Percentiles rank a stretch among this genome's conserved stretches.
Conservation (phyloP, 2,329 filamentous ascomycete genomes). For the Epichloe glyceriae region DNA sequence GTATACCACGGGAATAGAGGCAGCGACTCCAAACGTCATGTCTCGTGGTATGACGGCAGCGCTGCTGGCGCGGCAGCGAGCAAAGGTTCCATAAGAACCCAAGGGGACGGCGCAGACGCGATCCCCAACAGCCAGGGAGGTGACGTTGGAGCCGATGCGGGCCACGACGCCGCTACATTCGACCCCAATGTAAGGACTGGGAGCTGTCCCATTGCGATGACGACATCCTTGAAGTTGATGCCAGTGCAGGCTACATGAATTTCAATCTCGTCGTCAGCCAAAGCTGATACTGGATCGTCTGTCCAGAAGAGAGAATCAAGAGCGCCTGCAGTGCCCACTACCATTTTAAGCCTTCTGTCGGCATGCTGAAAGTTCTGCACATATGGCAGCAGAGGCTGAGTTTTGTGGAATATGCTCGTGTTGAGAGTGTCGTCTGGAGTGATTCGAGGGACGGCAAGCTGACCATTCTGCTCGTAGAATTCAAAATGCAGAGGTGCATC, state of each 20-base stretch:
- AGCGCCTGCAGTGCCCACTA: constrained; percentile 26
- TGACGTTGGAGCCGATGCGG: constrained; percentile 7
- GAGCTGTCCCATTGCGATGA: constrained; percentile 13
- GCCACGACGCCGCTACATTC: constrained; percentile 14
- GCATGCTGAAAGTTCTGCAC: constrained; percentile 24
- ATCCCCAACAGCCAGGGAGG: constrained; percentile 9
- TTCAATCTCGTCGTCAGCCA: constrained; percentile 26
- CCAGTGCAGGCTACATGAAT: constrained; percentile 29
- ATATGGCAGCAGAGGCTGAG: constrained; percentile 15
- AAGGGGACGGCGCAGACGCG: constrained; percentile 12
- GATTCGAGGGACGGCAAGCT: constrained; percentile 17
- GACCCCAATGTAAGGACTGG: constrained; percentile 10
- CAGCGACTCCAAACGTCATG: constrained; percentile 17
- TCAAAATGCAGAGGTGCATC: constrained; percentile 14
- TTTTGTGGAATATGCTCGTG: constrained; percentile 15
- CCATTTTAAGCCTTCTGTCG: constrained; percentile 22
- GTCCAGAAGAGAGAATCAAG: constrained; percentile 29
- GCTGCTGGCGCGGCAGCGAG: constrained; percentile 10
- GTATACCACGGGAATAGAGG: constrained; percentile 12
- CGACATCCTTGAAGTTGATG: constrained; percentile 27
- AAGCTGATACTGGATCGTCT: constrained; percentile 15
- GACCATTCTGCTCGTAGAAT: constrained; percentile 17
- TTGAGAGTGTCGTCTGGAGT: constrained; percentile 11
- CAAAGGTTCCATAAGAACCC: constrained; percentile 16
- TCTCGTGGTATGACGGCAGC: constrained; percentile 5